Conservation (phyloP, 179 eudicot genomes). For the Spergularia azorica region DNA sequence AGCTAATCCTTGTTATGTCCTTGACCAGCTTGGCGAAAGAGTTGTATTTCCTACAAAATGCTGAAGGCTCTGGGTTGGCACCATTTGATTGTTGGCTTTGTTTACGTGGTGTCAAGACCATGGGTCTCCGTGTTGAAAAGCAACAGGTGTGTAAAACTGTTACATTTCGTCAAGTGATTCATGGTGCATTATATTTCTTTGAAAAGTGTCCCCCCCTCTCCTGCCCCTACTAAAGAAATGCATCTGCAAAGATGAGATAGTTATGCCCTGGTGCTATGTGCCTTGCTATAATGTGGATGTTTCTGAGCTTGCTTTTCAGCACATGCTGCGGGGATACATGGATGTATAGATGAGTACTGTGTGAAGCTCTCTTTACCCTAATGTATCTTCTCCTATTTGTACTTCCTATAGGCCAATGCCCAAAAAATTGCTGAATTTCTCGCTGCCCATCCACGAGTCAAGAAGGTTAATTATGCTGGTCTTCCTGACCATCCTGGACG, state of each 20-base stretch:
- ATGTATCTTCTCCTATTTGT: not conserved
- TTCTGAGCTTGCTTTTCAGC: not conserved
- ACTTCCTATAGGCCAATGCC: constrained; percentile 73
- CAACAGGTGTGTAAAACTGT: constrained; percentile 67
- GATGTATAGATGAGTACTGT: not conserved
- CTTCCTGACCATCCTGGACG: constrained; percentile 90
- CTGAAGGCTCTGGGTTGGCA: constrained; percentile 96
- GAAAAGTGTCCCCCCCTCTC: too few relatives aligned
- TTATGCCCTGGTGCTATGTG: not conserved
- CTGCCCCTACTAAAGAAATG: not conserved
- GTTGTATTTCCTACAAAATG: constrained; percentile 83
- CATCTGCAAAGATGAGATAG: not conserved
- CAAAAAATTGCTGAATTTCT: constrained; percentile 96
- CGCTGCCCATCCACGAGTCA: constrained; percentile 77
- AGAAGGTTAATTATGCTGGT: constrained; percentile 92
- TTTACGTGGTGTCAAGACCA: constrained; percentile 95
- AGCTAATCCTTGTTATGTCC: constrained; percentile 11
- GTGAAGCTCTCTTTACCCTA: too few relatives aligned
- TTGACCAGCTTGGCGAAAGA: constrained; percentile 77
- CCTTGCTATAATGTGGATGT: not conserved
- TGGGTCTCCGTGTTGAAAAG: constrained; percentile 95
- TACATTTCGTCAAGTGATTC: not conserved
- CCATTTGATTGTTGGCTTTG: constrained; percentile 98
- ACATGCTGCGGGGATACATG: not conserved
- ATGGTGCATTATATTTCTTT: not conserved